Base-by-base conservation (phyloP, 202 grass and related monocot genomes). In the Miscanthus sacchariflorus region DNA sequence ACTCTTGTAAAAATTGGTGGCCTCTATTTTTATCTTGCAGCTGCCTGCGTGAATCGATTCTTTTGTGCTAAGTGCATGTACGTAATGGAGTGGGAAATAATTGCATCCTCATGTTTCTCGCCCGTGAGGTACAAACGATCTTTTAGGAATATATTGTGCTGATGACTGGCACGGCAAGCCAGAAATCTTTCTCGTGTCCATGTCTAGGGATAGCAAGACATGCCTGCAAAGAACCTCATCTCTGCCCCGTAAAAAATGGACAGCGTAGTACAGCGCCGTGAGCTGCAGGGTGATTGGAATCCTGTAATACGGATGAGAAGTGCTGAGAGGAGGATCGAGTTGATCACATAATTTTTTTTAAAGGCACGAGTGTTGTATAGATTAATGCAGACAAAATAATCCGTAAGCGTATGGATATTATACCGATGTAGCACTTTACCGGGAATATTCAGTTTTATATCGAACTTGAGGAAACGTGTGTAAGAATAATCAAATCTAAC, bases 61-160 rank as follows among this genome's bases (percentile, higher is more conserved):
- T 35, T 77, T 50, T 40, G 77, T 89, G 18, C 80, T 13, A 64
- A 3, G 8, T 14, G 76, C 11, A 77, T 66, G 76, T 68, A 75
- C 69, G 23, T 85, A 59, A 84, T 80, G 6, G 27, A 13, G 1
- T 0, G 46, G 81, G 24, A 23, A 30, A 50, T 27, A 44, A 56
- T 9, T 6, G 24, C 44, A 40, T 11, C 61, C 42, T 69, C 59
- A 25, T 7, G 9, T 9, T 64, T 52, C 4, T 4, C 74, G 18
- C 39, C 72, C 30, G 8, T 27, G 5, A 5, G 0, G 70, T 45
- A 40, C 76, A 40, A 24, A 8, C 9, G 23, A 73, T 61, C 35
- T 70, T 21, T 0, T 14, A 54, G 9, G 65, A 74, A 89, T 81
- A 68, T 58, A 42, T 54, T 54, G 50, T 2, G 17, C 17, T 21